Evolutionary conservation across 2,329 filamentous ascomycete species (phyloP), one percentile per base, ranked within the genome.

Genomic region (Ceratocystis diversiconidia): DNA sequence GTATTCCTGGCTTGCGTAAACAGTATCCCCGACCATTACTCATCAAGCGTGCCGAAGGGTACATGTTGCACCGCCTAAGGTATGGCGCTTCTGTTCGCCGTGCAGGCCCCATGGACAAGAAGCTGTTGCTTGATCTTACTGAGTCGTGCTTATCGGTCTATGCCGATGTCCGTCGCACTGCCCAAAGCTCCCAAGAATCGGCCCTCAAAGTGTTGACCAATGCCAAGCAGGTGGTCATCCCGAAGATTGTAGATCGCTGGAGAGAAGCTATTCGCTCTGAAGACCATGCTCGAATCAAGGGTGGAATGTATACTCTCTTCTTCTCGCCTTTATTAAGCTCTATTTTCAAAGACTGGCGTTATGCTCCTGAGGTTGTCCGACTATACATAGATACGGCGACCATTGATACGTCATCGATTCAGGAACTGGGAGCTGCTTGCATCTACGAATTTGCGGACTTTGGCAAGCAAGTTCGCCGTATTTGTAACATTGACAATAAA

Each of bases 361-460:
- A 92, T 74, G 90, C 94, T 0, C 94, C 95, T 0, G 83, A 87
- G n/a, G 78, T 96, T 61, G 89, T 99, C 77, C 86, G 87, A 64
- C 80, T 94, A 7, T 99, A 95, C 75, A 94, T 99, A 69, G 85
- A 89, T 71, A 90, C 94, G 2, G 92, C 89, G 19, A 86, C 86
- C 44, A 91, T 95, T 17, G 94, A 99, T 75, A 96, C 96, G 73
- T 85, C 90, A 3, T 96, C 92, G 0, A 92, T 99, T 50, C 94
- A 99, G 74, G 91, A 88, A 70, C 82, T 99, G 17, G 90, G 90
- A 15, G 84, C 86, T 0, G 87, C 86, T 44, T 90, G 89, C 0
- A 81, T 95, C 0, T 96, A 92, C 72, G 86, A 90, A 17, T 81
- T 99, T 50, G 85, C 96, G 72, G 92, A 97, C 62, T 96, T 96